These are phyloP conservation scores for Verticillium dahliae DNA, from an alignment of 2,329 filamentous ascomycete species.

Conservation along the genomic window DNA sequence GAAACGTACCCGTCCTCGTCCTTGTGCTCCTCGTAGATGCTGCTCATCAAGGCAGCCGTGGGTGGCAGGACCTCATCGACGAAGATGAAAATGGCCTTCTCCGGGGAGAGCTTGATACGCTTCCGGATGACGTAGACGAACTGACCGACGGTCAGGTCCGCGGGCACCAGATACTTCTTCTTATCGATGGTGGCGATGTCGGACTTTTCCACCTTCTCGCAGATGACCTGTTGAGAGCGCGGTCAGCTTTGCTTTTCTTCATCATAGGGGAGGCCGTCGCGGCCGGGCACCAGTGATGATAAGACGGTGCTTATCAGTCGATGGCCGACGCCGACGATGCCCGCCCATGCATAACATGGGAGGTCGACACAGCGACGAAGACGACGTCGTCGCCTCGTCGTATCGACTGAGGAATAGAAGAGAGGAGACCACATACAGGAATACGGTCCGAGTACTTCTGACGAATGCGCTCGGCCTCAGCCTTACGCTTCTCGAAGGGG, in stretches of 20 bases:
- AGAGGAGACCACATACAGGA: slow-evolving; percentile 60
- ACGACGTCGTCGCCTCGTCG: neutral
- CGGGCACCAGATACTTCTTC: slow-evolving; percentile 99
- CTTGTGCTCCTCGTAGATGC: slow-evolving; percentile 99
- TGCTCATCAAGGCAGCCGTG: slow-evolving; percentile 96
- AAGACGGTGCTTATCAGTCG: neutral
- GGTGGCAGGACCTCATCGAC: slow-evolving; percentile 97
- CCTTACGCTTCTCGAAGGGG: slow-evolving; percentile 99
- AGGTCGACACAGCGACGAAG: neutral
- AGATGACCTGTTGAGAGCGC: slow-evolving; percentile 68
- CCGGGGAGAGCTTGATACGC: slow-evolving; percentile 97
- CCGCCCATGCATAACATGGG: neutral
- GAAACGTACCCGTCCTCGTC: slow-evolving; percentile 59
- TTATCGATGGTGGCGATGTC: slow-evolving; percentile 99
- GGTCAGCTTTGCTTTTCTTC: slow-evolving; percentile 3
- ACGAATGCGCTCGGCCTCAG: slow-evolving; percentile 97
- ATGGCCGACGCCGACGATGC: neutral
- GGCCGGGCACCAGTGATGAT: neutral
- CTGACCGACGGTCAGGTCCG: slow-evolving; percentile 96
- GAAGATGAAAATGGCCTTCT: slow-evolving; percentile 99
- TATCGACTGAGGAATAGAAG: neutral
- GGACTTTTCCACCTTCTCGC: slow-evolving; percentile 98
- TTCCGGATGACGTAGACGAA: slow-evolving; percentile 99
- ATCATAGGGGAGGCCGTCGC: neutral
- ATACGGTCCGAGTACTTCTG: slow-evolving; percentile 99